A percentile compares a stretch with the other conserved stretches of the same genome.
These are phyloP conservation scores for Lindgomyces ingoldianus DNA, from an alignment of 495 filamentous ascomycete genomes.

Conservation along the genomic window DNA sequence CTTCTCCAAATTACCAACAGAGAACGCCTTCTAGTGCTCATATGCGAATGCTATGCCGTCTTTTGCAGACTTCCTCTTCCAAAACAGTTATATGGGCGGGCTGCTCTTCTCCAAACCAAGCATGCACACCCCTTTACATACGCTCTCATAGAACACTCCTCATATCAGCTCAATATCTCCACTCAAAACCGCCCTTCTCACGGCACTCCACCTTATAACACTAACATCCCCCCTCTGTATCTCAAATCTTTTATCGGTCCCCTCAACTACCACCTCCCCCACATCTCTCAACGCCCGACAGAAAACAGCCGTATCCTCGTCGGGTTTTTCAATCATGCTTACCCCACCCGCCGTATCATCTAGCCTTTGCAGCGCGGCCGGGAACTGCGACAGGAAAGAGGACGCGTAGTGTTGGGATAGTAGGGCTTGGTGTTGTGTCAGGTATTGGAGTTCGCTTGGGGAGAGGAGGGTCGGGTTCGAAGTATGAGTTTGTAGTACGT, in stretches of 20 bases:
- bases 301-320: slow-evolving; percentile 80
- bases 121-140: neutral
- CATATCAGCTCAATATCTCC: slow-evolving; percentile 84
- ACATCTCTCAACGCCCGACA: slow-evolving; percentile 67
- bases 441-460: slow-evolving; percentile 70
- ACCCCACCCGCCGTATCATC: slow-evolving; percentile 89
- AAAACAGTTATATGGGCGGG: neutral
- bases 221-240: slow-evolving; percentile 81
- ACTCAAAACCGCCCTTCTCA: slow-evolving; percentile 66
- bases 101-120: neutral
- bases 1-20: neutral
- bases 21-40: slow-evolving; percentile 12
- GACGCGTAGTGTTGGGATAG: slow-evolving; percentile 78
- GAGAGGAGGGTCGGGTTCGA: slow-evolving; percentile 58
- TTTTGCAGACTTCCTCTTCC: neutral
- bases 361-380: slow-evolving; percentile 69
- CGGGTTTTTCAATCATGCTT: slow-evolving; percentile 88
- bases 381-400: slow-evolving; percentile 81
- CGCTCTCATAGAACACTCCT: slow-evolving; percentile 28
- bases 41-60: neutral
- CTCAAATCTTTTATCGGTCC: slow-evolving; percentile 58
- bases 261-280: slow-evolving; percentile 56
- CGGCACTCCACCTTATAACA: slow-evolving; percentile 83
- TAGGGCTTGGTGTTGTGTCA: slow-evolving; percentile 76
- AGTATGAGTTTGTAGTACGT: slow-evolving; percentile 51